Conservation (phyloP, 768 basidiomycete species). For the Hortiboletus flavorubellus region DNA sequence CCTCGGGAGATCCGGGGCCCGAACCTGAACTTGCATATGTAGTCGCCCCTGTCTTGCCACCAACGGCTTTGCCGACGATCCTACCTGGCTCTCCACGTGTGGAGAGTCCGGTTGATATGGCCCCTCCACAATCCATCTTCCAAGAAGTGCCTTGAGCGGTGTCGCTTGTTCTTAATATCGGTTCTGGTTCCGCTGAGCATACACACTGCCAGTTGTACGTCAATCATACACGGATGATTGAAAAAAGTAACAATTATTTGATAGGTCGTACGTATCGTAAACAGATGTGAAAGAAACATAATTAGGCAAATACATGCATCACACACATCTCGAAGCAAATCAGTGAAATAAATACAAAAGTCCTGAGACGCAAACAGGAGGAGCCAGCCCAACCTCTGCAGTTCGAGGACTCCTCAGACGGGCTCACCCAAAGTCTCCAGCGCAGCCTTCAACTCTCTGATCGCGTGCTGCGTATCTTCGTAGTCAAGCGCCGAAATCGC, state of each 20-base stretch:
- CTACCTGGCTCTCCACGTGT: conserved; percentile 20
- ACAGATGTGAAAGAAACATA: background rate
- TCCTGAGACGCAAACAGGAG: background rate
- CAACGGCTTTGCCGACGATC: conserved; percentile 15
- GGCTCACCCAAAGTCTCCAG: conserved; percentile 61
- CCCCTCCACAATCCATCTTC: conserved; percentile 13
- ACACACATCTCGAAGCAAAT: background rate
- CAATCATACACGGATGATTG: conserved; percentile 1
- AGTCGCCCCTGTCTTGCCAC: conserved; percentile 11
- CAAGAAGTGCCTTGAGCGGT: background rate
- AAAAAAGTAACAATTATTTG: background rate
- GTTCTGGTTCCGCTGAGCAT: background rate
- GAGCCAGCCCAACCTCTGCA: conserved; percentile 4
- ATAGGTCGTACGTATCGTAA: no score
- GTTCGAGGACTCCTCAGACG: conserved; percentile 7
- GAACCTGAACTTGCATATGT: background rate
- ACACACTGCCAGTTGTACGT: background rate
- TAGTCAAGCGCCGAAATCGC: conserved; percentile 96
- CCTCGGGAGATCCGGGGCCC: background rate
- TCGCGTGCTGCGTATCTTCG: conserved; percentile 86
- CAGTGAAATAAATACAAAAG: conserved; percentile 6
- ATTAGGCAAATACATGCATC: background rate
- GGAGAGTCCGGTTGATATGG: conserved; percentile 33
- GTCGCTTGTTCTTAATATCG: background rate
- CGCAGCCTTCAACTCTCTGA: conserved; percentile 76